phyloP scores from a whole-genome alignment of 768 basidiomycete genomes.

The Lactarius akahatsu region DNA sequence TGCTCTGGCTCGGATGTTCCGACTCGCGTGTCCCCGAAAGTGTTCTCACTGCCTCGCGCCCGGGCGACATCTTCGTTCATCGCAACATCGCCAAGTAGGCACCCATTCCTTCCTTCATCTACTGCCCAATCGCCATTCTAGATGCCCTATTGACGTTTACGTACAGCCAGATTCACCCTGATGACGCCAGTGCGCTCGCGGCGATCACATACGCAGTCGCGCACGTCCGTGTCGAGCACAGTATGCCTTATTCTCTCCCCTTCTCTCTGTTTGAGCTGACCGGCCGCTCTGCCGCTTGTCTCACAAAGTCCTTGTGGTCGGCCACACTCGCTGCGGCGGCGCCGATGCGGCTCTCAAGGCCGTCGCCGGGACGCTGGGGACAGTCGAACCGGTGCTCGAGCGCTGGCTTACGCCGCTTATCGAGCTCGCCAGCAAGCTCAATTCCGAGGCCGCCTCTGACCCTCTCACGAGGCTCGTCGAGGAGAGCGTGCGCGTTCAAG shows the following conservation, averaged over 20 bases:
- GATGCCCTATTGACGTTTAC: background rate
- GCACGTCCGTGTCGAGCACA: slow-evolving; percentile 70
- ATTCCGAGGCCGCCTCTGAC: slow-evolving; percentile 35
- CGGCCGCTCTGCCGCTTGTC: no score
- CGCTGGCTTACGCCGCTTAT: slow-evolving; percentile 75
- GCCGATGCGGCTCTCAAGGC: slow-evolving; percentile 55
- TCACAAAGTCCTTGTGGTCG: slow-evolving; percentile 69
- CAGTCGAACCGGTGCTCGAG: slow-evolving; percentile 47
- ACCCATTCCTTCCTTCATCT: background rate
- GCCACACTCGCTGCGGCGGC: slow-evolving; percentile 84
- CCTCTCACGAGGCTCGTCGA: slow-evolving; percentile 26
- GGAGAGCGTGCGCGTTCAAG: slow-evolving; percentile 32
- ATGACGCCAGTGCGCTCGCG: slow-evolving; percentile 70
- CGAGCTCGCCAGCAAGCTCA: slow-evolving; percentile 47
- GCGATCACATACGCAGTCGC: slow-evolving; percentile 75
- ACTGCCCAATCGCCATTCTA: background rate
- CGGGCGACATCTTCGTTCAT: slow-evolving; percentile 82
- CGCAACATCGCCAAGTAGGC: slow-evolving; percentile 85
- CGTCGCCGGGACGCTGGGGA: slow-evolving; percentile 33
- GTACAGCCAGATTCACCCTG: slow-evolving; percentile 64
- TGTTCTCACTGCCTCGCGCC: slow-evolving; percentile 63
- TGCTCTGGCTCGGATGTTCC: slow-evolving; percentile 79
- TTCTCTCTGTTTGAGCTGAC: background rate
- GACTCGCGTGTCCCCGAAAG: slow-evolving; percentile 86
- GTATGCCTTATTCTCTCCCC: slow-evolving; percentile 43